Evolutionary conservation across 1,284 basidiomycete species (phyloP), one percentile per base, ranked within the genome.

Genomic region (Lignosus rhinocerotis): DNA sequence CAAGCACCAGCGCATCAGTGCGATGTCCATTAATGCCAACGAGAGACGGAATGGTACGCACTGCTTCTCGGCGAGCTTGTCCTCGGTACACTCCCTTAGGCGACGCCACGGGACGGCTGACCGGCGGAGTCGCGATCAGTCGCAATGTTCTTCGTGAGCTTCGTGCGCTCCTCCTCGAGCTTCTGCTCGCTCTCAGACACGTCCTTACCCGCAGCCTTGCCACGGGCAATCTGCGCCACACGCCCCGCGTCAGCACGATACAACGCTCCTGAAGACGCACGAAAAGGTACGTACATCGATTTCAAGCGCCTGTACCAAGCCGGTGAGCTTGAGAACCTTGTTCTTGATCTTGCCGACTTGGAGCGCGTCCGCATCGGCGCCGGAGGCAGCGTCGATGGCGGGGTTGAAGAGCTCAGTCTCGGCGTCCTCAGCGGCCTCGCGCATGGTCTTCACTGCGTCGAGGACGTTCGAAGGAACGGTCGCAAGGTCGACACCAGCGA

Each of bases 241-340:
- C 25, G 25, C 25, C 25, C 4, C 4, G 25, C 25, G 25, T 25
- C 25, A 25, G 25, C 25, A 25, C 25, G 4, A 25, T 4, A 25
- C 25, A 25, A 25, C 25, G 25, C 25, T 4, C 25, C 25, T 4
- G 25, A 25, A 25, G 25, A 25, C 25, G 25, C 2, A 25, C 25
- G 2, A 25, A 25, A 25, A 25, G 25, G 4, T 25, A 25, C 25
- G 25, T 4, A 25, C 25, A 25, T 25, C 71, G 70, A 79, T 79
- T 56, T 76, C 70, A 7, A 76, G 65, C 33, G 64, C 76, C 64
- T 77, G 75, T 14, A 74, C 69, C 59, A 74, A 71, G 36, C 74
- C 79, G 25, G 77, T 78, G 55, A 81, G 69, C 70, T 82, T 82
- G 33, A 82, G 66, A 32, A 81, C 80, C 72, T 82, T 81, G 74